Base-by-base conservation (phyloP, 1,284 basidiomycete species). In the Tylopilus orsonianus region DNA sequence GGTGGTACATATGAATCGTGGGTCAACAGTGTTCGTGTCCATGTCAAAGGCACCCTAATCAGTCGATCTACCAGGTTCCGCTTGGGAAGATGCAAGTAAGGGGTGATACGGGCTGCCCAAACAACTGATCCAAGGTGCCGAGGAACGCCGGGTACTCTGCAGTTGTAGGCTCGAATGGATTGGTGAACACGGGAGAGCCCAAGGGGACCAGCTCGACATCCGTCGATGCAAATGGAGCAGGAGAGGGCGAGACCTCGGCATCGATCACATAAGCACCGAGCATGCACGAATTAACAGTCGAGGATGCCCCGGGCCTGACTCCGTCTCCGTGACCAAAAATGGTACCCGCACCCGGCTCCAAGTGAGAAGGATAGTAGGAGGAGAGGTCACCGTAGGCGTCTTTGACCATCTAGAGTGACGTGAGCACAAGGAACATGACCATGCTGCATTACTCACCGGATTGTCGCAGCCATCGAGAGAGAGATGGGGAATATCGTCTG, bases 401-500 rank as follows among this genome's bases (percentile, higher is more conserved):
- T 48, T 41, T 41, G 20, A 33, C 2, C 16, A 6, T 51, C 64
- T 65, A 18, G 6, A 8, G 8, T 10, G 32, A 34, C 32, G 44
- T 67, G 26, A 68, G 45, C 13, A 39, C 14, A 22, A 19, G 36
- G 7, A n/a, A n/a, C 8, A 8, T 12, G 8, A 29, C 18, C 8
- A 39, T 4, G 2, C 8, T 19, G 29, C 4, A 18, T 26, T 4
- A 48, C 65, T 46, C 36, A 65, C 67, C 44, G 16, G 1, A 39
- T 40, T 13, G 27, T 32, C 20, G 32, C 19, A 41, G 16, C n/a
- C 7, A 24, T 61, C 60, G 24, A 78, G 61, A 30, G 66, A 61
- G 23, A 77, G 56, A 36, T 60, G 54, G 5, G 75, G 74, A 32
- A 77, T 77, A 2, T 70, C 65, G 10, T 61, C 56, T 8, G 66